Conservation (phyloP, 805 yeast species). For the Ogataea dorogensis region DNA sequence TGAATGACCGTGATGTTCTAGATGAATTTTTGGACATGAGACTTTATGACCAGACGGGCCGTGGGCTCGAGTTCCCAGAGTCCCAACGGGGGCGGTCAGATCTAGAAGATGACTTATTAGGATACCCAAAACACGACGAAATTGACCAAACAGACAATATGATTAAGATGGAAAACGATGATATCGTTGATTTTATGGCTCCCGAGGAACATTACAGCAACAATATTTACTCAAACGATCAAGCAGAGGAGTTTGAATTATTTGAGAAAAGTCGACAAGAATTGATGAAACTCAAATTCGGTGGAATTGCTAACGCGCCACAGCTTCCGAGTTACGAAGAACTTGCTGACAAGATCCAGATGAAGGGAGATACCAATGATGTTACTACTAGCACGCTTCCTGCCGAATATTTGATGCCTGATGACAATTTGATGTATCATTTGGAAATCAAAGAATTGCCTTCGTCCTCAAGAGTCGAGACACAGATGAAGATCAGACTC, state of each 20-base stretch:
- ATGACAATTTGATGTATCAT: conserved; percentile 38
- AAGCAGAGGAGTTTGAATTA: conserved; percentile 27
- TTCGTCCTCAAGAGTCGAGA: conserved; percentile 84
- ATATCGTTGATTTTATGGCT: conserved; percentile 5
- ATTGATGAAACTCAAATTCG: conserved; percentile 53
- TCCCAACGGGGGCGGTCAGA: conserved; percentile 3
- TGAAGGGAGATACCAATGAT: conserved; percentile 23
- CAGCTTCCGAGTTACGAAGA: conserved; percentile 11
- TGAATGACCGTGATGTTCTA: conserved; percentile 45
- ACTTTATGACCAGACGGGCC: conserved; percentile 38
- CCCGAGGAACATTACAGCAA: conserved; percentile 11
- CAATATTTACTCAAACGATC: conserved; percentile 8
- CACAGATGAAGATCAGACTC: conserved; percentile 81
- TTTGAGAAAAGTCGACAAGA: conserved; percentile 49
- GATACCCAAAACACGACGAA: conserved; percentile 3
- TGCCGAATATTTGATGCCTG: conserved; percentile 24
- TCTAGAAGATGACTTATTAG: conserved; percentile 8
- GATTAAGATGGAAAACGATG: conserved; percentile 17
- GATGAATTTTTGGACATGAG: conserved; percentile 58
- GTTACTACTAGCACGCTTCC: conserved; percentile 32
- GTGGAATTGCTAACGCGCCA: conserved; percentile 28
- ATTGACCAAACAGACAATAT: conserved; percentile 5
- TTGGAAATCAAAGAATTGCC: conserved; percentile 66
- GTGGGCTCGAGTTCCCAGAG: conserved; percentile 5
- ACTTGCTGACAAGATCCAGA: conserved; percentile 8